Conservation (phyloP, 768 basidiomycete species). For the Russula abietina region DNA sequence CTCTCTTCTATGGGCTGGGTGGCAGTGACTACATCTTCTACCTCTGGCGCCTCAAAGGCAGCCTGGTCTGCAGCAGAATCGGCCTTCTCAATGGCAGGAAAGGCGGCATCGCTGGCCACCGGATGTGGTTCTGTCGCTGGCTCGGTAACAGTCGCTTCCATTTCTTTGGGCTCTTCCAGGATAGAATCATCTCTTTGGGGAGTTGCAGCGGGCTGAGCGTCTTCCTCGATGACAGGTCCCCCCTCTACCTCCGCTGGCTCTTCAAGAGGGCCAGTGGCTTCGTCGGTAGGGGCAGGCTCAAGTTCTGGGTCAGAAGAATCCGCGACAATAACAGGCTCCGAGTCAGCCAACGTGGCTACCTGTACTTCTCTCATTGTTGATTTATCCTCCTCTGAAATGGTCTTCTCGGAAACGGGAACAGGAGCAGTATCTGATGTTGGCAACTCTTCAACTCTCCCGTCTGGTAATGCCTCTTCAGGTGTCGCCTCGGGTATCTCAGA, state of each 20-base stretch:
- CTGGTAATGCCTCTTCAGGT: background rate
- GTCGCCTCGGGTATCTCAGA: background rate
- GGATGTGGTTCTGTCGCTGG: background rate
- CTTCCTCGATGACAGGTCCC: conserved; percentile 12
- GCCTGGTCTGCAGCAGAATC: background rate
- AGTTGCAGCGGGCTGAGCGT: background rate
- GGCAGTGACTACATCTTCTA: background rate
- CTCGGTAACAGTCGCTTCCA: background rate
- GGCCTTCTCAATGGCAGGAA: background rate
- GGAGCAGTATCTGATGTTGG: background rate
- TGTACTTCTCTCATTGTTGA: background rate
- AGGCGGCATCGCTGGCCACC: conserved; percentile 6
- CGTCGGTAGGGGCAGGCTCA: conserved; percentile 22
- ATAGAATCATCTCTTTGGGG: background rate
- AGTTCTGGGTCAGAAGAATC: conserved; percentile 8
- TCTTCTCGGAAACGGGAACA: background rate
- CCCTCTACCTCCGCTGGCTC: conserved; percentile 3
- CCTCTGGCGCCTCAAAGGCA: conserved; percentile 1
- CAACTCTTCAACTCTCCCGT: background rate
- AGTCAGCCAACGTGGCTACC: background rate
- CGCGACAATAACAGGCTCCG: background rate
- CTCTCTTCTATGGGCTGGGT: background rate
- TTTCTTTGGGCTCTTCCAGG: background rate
- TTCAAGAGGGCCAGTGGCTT: background rate
- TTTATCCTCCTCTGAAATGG: background rate